Evolutionary conservation across 2,329 filamentous ascomycete genomes (phyloP), one percentile per base, ranked within the genome.

Genomic region (Leptographium procerum): DNA sequence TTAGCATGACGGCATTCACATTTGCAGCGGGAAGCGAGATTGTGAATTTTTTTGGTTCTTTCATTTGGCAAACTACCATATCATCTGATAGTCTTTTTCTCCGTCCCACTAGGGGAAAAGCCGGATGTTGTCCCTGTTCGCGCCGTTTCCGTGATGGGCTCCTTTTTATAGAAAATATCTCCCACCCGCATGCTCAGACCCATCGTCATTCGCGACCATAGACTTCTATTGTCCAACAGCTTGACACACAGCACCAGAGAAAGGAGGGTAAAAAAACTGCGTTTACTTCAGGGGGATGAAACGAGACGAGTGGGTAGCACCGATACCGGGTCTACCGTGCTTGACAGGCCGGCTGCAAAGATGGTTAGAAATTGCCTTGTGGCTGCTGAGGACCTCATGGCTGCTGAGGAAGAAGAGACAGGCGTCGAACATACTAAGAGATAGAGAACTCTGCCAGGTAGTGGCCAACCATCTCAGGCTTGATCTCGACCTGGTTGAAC

Each of bases 401-500:
- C n/a, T n/a, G n/a, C n/a, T n/a, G n/a, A n/a, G n/a, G 26, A 14
- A 13, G 11, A 16, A 4, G 9, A 19, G 10, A 13, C 22, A 10
- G 3, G 36, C 19, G 29, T 7, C 26, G 26, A 22, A 90, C 89
- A 71, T 88, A 95, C 90, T 99, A 99, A 82, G 92, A 94, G 83
- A 99, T 99, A 69, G 91, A 96, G 86, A 99, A 99, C 82, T 99
- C 94, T 73, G 84, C 94, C 68, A 99, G 84, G 85, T 96, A 96
- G 84, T 97, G 92, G 77, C 94, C 94, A 78, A 99, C 94, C 94
- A 99, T 99, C 85, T 99, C 94, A 71, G 94, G 94, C 87, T 96
- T 96, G 83, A 99, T 94, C 81, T 99, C 94, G 71, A 99, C 91
- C 85, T 96, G 92, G 88, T 99, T 99, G 89, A 99, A 99, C 81